A percentile compares a stretch with the other conserved stretches of the same genome.
Conservation (phyloP, 2,329 filamentous ascomycete genomes). For the Diaporthe sp. region DNA sequence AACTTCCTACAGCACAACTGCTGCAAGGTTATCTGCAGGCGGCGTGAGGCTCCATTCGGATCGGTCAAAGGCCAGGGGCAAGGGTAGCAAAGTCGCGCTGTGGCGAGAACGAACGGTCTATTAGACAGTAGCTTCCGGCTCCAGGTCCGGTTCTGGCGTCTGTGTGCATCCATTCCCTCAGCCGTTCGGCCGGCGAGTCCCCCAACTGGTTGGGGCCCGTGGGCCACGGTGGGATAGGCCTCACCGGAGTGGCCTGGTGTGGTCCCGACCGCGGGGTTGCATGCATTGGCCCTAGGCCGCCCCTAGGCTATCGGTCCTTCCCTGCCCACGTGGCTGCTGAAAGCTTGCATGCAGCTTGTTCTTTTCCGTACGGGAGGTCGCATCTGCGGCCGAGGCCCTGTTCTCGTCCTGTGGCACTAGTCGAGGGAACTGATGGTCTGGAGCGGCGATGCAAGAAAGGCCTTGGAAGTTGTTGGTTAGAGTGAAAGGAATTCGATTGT, state of each 20-base stretch:
- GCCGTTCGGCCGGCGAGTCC: slow-evolving; percentile 12
- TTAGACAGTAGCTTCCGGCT: slow-evolving; percentile 10
- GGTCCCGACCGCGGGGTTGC: slow-evolving; percentile 21
- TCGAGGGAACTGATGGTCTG: not conserved
- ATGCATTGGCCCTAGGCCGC: not conserved
- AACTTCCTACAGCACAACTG: not conserved
- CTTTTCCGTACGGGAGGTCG: not conserved
- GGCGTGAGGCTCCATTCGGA: slow-evolving; percentile 10
- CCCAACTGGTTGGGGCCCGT: not conserved
- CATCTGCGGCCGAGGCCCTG: slow-evolving; percentile 9
- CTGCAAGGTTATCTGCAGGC: slow-evolving; percentile 22
- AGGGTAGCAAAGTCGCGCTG: not conserved
- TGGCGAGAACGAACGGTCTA: slow-evolving; percentile 6
- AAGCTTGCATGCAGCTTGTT: slow-evolving; percentile 16
- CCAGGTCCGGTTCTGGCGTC: not conserved
- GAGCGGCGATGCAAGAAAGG: not conserved
- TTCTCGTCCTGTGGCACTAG: not conserved
- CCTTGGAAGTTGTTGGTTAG: slow-evolving; percentile 12
- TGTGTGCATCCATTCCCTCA: not conserved
- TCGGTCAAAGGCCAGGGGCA: not conserved
- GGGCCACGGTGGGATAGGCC: not conserved
- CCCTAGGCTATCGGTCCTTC: slow-evolving; percentile 23
- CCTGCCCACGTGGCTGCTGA: slow-evolving; percentile 20
- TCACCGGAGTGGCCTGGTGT: slow-evolving; percentile 20
- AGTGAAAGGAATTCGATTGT: not conserved